phyloP scores from a whole-genome alignment of 1,284 basidiomycete species.

The Cryptococcus sp. region DNA sequence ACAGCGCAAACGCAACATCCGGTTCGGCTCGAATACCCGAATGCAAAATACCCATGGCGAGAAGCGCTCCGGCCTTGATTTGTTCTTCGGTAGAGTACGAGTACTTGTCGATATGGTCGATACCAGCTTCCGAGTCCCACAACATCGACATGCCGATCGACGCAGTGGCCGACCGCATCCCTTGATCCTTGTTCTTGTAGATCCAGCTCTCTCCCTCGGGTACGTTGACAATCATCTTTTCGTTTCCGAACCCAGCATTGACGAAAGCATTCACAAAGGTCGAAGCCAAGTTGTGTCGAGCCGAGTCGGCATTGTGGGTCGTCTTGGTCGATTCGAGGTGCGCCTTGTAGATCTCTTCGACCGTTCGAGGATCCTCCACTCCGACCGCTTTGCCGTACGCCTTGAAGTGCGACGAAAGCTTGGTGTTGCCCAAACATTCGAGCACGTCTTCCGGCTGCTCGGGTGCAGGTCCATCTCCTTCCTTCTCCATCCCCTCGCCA shows the following conservation, averaged over 20 bases:
- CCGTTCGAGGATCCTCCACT: constrained; percentile 78
- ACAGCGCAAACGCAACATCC: constrained; percentile 85
- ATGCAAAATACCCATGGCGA: constrained; percentile 92
- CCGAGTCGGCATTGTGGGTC: constrained; percentile 79
- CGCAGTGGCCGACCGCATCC: constrained; percentile 95
- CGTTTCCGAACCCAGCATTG: constrained; percentile 97
- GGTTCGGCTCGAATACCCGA: constrained; percentile 86
- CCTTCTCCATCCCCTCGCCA: constrained; percentile 49
- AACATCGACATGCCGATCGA: constrained; percentile 87
- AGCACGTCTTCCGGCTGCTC: constrained; percentile 77
- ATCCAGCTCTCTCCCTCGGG: constrained; percentile 97
- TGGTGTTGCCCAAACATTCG: constrained; percentile 77
- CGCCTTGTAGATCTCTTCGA: constrained; percentile 97
- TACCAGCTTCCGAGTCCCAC: constrained; percentile 94
- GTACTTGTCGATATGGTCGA: constrained; percentile 95
- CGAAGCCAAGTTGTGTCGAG: constrained; percentile 87
- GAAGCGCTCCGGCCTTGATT: constrained; percentile 94
- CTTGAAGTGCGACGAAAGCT: constrained; percentile 77
- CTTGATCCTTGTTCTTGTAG: constrained; percentile 99
- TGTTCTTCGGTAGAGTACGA: constrained; percentile 94
- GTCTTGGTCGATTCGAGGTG: constrained; percentile 78
- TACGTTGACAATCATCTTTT: constrained; percentile 95
- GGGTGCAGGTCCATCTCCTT: constrained; percentile 50
- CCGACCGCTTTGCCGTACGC: constrained; percentile 93
- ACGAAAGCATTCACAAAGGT: constrained; percentile 99